A percentile compares a stretch with the other conserved stretches of the same genome.
phyloP scores from a whole-genome alignment of 73 alveolate species.

The Tetrahymena thermophila region DNA sequence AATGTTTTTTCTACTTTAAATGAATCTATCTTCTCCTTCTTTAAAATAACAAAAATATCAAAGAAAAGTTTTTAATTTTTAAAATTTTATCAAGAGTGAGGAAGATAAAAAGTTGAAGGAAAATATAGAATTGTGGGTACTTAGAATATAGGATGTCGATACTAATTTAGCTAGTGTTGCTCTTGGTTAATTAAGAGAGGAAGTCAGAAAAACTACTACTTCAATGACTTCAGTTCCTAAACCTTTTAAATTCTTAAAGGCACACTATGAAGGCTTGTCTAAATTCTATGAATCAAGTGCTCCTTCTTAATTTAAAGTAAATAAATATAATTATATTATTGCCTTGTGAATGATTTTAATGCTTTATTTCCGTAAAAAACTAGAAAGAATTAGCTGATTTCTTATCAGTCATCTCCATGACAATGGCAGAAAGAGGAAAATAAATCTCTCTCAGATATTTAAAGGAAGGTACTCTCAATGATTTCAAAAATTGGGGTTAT shows the following conservation, averaged over 20 bases:
- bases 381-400: slow-evolving; percentile 71
- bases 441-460: slow-evolving; percentile 55
- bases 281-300: slow-evolving; percentile 52
- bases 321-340: neutral
- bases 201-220: slow-evolving; percentile 85
- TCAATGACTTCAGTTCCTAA: slow-evolving; percentile 97
- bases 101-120: neutral
- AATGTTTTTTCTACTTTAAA: neutral
- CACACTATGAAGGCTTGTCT: slow-evolving; percentile 62
- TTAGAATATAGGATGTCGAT: neutral
- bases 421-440: slow-evolving; percentile 75
- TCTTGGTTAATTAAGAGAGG: slow-evolving; percentile 54
- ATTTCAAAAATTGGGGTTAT: slow-evolving; percentile 91
- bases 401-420: slow-evolving; percentile 82
- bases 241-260: slow-evolving; percentile 85
- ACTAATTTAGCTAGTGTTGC: neutral
- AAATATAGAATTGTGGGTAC: neutral
- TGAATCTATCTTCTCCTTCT: neutral
- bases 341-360: slow-evolving; percentile 5
- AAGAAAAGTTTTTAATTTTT: neutral
- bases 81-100: neutral
- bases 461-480: slow-evolving; percentile 71
- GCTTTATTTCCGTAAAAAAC: neutral
- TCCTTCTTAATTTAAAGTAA: slow-evolving; percentile 60
- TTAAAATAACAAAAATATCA: neutral